These are phyloP conservation scores for Pouteria campechiana DNA, from an alignment of 179 eudicot species.

Conservation along the genomic window DNA sequence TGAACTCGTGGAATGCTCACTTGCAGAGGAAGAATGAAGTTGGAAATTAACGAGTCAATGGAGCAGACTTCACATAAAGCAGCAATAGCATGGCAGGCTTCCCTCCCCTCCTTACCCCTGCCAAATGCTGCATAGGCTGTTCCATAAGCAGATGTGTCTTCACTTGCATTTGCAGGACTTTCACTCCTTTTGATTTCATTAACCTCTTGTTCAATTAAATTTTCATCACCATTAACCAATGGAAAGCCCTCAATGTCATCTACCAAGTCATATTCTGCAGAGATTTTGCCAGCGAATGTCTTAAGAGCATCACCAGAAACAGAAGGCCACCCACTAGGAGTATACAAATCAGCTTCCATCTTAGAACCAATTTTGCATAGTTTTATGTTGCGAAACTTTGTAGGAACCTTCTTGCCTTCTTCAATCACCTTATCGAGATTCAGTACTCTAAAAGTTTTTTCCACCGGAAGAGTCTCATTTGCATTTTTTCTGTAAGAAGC, in stretches of 20 bases:
- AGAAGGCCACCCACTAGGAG: slow-evolving; percentile 96
- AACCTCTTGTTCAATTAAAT: not conserved
- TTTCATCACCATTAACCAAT: slow-evolving; percentile 10
- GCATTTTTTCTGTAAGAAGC: slow-evolving; percentile 42
- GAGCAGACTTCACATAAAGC: slow-evolving; percentile 89
- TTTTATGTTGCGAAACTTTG: slow-evolving; percentile 53
- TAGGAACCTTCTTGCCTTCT: slow-evolving; percentile 80
- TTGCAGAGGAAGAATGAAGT: slow-evolving; percentile 97
- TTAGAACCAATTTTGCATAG: slow-evolving; percentile 31
- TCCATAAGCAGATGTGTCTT: slow-evolving; percentile 60
- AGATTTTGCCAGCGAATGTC: slow-evolving; percentile 83
- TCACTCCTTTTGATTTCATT: not conserved
- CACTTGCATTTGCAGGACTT: not conserved
- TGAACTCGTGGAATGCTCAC: too few species aligned
- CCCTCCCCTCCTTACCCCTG: slow-evolving; percentile 61
- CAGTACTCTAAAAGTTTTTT: slow-evolving; percentile 60
- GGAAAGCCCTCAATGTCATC: slow-evolving; percentile 23
- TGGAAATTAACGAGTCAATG: slow-evolving; percentile 90
- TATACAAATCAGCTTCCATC: slow-evolving; percentile 53
- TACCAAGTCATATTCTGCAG: slow-evolving; percentile 63
- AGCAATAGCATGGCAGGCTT: slow-evolving; percentile 98
- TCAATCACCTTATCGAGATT: slow-evolving; percentile 70
- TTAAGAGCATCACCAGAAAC: slow-evolving; percentile 73
- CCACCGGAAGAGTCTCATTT: slow-evolving; percentile 43
- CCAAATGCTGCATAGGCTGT: slow-evolving; percentile 85